These are phyloP conservation scores for Pseudocercospora cruenta DNA, from an alignment of 2,329 filamentous ascomycete species.

Conservation along the genomic window DNA sequence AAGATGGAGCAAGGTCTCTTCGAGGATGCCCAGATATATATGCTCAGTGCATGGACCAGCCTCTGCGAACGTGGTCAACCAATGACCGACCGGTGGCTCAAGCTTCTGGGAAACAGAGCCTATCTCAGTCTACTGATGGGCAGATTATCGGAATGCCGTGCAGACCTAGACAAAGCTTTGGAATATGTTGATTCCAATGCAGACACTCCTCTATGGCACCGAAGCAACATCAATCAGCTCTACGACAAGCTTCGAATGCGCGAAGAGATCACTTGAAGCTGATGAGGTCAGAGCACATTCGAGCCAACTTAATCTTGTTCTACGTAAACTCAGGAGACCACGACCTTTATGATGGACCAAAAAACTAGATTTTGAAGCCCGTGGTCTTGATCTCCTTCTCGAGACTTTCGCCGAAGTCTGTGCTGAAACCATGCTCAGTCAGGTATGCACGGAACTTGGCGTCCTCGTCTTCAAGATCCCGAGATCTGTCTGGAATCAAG, in stretches of 20 bases:
- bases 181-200: neutral
- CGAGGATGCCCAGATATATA: neutral
- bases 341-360: neutral
- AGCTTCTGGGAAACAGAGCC: constrained; percentile 3
- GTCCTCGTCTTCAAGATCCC: constrained; percentile 51
- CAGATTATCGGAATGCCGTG: neutral
- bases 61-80: constrained; percentile 1
- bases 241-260: neutral
- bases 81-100: constrained; percentile 1
- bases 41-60: neutral
- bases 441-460: constrained; percentile 51
- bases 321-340: neutral
- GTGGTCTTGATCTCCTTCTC: constrained; percentile 23
- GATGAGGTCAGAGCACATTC: neutral
- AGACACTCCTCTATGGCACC: neutral
- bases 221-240: constrained; percentile 1
- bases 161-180: neutral
- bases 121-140: neutral
- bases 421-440: constrained; percentile 44
- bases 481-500: constrained; percentile 51
- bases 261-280: neutral
- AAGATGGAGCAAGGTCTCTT: constrained; percentile 3
- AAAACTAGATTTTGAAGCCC: constrained; percentile 10
- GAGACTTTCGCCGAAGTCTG: constrained; percentile 23
- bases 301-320: neutral